Conservation (phyloP, 495 filamentous ascomycete species). For the Chaetomium cochliodes region DNA sequence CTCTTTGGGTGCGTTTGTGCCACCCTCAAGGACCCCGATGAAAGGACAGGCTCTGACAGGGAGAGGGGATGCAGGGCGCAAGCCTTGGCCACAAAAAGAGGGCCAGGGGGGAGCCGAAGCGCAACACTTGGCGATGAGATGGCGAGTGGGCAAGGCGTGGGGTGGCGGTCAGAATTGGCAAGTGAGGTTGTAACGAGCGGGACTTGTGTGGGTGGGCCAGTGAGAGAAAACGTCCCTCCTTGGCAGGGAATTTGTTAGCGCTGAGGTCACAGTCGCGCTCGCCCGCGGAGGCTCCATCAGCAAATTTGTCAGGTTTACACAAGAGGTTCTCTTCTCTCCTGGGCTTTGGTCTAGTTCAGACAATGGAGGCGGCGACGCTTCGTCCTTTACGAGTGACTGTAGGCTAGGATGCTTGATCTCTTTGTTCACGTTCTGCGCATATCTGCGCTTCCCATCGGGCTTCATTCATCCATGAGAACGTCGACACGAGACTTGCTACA, state of each 20-base stretch:
- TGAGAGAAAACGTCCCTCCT: neutral
- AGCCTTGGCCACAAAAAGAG: constrained; percentile 9
- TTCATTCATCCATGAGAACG: too few species aligned
- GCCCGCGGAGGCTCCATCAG: neutral
- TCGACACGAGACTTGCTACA: too few species aligned
- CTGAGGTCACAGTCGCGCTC: constrained; percentile 21
- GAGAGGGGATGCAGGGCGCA: constrained; percentile 1
- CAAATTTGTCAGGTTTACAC: neutral
- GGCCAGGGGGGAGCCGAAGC: constrained; percentile 3
- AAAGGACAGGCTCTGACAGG: constrained; percentile 17
- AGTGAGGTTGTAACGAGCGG: neutral
- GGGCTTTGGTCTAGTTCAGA: neutral
- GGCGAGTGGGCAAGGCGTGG: constrained; percentile 4
- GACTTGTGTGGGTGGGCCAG: neutral
- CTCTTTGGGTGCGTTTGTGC: constrained; percentile 23
- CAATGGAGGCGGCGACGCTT: neutral
- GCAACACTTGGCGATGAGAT: constrained; percentile 21
- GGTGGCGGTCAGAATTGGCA: constrained; percentile 18
- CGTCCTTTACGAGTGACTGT: neutral
- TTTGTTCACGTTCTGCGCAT: neutral
- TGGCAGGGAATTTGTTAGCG: constrained; percentile 14
- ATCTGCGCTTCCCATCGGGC: too few species aligned
- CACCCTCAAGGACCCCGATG: constrained; percentile 13
- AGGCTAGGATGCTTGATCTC: neutral
- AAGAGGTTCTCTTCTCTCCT: neutral